Evolutionary conservation across 805 yeast species (phyloP), one percentile per base, ranked within the genome.

Genomic region (Teunomyces stri): DNA sequence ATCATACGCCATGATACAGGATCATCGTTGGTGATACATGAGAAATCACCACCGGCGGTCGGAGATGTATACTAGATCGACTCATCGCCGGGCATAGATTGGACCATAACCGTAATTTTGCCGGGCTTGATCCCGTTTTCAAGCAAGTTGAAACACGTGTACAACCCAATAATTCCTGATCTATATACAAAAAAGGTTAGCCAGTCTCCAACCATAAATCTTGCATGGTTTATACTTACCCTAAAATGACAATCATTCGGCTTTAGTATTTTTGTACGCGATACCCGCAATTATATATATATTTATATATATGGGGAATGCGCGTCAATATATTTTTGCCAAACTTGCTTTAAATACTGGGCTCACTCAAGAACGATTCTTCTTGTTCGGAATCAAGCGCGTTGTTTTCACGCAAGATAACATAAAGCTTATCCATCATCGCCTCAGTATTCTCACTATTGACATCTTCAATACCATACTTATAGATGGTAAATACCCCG

Each of bases 21-120:
- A 53, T 82, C 87, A 49, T 76, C 73, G 2, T 83, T 86, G 0
- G 87, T 76, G 41, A 85, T 83, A 39, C 70, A 52, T 15, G 66
- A 62, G 51, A 74, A 61, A 62, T 65, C 55, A 6, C 69, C 69
- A 5, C 75, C 76, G 0, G 96, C 96, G 79, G 85, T 85, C 0
- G 96, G 96, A 0, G 91, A 85, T 1, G 96, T 82, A 62, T 84
- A 88, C 43, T 79, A 72, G 48, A 79, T 79, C 3, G 89, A 81
- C 53, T 81, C 85, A 58, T 88, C 96, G 4, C 95, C 96, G 2
- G 96, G 95, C 33, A 84, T 63, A 55, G 75, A 78, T 57, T 85
- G 79, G 6, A 88, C 92, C 15, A 84, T 55, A 2, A 87, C 75
- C 3, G 79, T 72, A 51, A 88, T 76, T 5, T 76, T 65, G 1